phyloP scores from a whole-genome alignment of 2,329 filamentous ascomycete genomes.

The Epichloe gansuensis region DNA sequence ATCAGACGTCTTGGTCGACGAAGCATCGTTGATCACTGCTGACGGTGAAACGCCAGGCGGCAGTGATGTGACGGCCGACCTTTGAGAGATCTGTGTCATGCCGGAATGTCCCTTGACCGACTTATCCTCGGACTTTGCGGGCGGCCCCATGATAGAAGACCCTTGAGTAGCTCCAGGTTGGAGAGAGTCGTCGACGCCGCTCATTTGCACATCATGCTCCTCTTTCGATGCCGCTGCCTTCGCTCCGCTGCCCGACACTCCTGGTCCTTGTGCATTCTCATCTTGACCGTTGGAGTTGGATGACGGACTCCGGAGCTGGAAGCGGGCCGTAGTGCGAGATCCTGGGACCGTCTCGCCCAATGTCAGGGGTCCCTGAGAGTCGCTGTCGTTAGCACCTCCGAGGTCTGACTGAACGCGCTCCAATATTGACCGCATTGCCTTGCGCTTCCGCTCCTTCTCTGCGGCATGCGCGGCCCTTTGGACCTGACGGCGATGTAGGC shows the following conservation, averaged over 20 bases:
- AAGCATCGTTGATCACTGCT: conserved; percentile 66
- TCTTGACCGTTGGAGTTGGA: conserved; percentile 51
- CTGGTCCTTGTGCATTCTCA: conserved; percentile 7
- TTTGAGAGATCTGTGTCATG: conserved; percentile 50
- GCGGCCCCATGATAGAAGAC: conserved; percentile 35
- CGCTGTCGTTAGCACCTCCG: conserved; percentile 35
- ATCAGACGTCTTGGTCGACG: conserved; percentile 81
- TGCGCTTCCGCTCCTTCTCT: conserved; percentile 50
- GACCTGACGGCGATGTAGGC: conserved; percentile 60
- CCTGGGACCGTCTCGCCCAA: conserved; percentile 54
- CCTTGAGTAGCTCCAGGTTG: conserved; percentile 31
- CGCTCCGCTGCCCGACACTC: conserved; percentile 40
- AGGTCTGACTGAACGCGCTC: conserved; percentile 39
- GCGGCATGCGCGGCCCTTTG: conserved; percentile 47
- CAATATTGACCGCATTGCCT: conserved; percentile 43
- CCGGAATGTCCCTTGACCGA: conserved; percentile 27
- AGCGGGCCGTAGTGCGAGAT: conserved; percentile 34
- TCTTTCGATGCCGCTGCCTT: conserved; percentile 7
- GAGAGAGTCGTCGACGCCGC: conserved; percentile 35
- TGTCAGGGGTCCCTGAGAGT: conserved; percentile 42
- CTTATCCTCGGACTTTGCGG: conserved; percentile 25
- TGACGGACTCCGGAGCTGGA: conserved; percentile 44
- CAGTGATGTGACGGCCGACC: conserved; percentile 45
- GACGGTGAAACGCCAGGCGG: conserved; percentile 46
- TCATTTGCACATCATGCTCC: conserved; percentile 49